Evolutionary conservation across 352 stramenopile genomes (phyloP), one percentile per base, ranked within the genome.

Genomic region (Pythium guiyangense): DNA sequence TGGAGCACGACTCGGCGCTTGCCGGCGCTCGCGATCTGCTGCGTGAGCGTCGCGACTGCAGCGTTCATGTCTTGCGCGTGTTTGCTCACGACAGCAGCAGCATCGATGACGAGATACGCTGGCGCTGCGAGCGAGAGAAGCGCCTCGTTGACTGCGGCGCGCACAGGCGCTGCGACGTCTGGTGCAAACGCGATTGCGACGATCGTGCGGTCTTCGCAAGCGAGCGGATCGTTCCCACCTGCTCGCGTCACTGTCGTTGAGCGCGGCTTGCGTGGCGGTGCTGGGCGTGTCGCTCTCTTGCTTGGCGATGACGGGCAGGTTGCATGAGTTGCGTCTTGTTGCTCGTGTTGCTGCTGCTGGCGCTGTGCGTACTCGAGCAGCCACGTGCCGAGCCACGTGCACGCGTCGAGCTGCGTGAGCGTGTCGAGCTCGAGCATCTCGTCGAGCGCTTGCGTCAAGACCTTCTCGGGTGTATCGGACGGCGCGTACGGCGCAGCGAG

Each of bases 311-410:
- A 2, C n/a, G 18, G 8, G 10, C 3, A 11, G n/a, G 5, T 4
- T 5, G 12, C 51, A 12, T 22, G 25, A 4, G 47, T 42, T 8
- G 12, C 1, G 12, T 44, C n/a, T 6, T 57, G 39, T 27, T 47
- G 47, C 34, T 56, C n/a, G 11, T 57, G 39, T 27, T 47, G 47
- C 34, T 56, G 37, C 26, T 57, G 48, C 56, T 56, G 56, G 14
- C 26, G 22, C 14, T 48, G 48, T 11, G 48, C 20, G 17, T 47
- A 62, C 39, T 51, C 43, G n/a, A 87, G 46, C 31, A 87, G 55
- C 74, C 74, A 84, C 47, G 75, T 49, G 15, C 77, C 74, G 9
- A 87, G 70, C 77, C 74, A 87, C 31, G 46, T 53, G 60, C 77
- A 85, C 0, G 72, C 77, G 46, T 74, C 67, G 15, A 83, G 42